phyloP scores from a whole-genome alignment of 169 alveolate species.

The Eimeria maxima region DNA sequence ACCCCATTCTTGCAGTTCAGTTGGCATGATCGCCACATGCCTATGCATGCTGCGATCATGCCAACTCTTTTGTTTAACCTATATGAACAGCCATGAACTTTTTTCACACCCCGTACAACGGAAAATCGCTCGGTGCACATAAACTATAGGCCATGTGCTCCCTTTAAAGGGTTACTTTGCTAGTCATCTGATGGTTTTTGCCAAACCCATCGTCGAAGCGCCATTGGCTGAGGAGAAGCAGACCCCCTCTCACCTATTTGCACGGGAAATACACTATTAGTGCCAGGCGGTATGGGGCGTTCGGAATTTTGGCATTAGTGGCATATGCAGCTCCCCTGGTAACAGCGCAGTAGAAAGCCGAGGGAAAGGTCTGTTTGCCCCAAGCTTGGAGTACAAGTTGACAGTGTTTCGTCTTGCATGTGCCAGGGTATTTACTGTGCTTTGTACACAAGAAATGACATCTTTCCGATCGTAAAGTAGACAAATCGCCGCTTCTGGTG shows the following conservation, averaged over 20 bases:
- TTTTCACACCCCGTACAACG: not conserved
- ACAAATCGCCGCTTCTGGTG: slow-evolving; percentile 92
- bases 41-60: too few relatives aligned
- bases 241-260: not conserved
- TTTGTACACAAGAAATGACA: slow-evolving; percentile 90
- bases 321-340: not conserved
- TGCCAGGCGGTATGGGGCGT: not conserved
- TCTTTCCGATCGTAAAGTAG: slow-evolving; percentile 89
- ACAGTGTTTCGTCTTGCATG: not conserved
- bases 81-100: not conserved
- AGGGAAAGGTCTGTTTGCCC: not conserved
- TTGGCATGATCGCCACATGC: not conserved
- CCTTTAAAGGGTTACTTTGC: not conserved
- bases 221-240: too few relatives aligned
- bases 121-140: not conserved
- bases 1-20: not conserved
- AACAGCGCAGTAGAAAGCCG: not conserved
- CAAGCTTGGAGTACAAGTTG: not conserved
- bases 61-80: too few relatives aligned
- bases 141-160: not conserved
- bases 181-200: not conserved
- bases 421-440: slow-evolving; percentile 53
- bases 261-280: not conserved
- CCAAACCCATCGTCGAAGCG: not conserved
- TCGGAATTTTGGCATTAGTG: not conserved